These are phyloP conservation scores for Corylus americana DNA, from an alignment of 306 rosid genomes.

Conservation along the genomic window DNA sequence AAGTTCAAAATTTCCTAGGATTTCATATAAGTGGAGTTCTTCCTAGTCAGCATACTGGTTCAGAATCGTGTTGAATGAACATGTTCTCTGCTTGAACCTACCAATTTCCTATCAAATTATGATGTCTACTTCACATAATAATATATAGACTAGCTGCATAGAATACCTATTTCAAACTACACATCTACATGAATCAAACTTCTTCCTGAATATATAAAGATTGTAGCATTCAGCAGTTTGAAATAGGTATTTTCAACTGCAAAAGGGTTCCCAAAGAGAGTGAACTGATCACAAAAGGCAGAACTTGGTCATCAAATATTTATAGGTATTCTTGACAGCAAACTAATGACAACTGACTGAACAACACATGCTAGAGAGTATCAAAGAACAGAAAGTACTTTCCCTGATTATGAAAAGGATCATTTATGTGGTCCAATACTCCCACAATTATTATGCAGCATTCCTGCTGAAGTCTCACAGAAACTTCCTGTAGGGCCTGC, in stretches of 20 bases:
- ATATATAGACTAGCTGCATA: no score
- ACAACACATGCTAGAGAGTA: constrained; percentile 1
- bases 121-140: neutral
- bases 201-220: no score
- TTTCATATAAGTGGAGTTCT: neutral
- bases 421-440: constrained; percentile 25
- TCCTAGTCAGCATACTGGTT: neutral
- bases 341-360: constrained; percentile 2
- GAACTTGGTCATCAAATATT: constrained; percentile 1
- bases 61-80: neutral
- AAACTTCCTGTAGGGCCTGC: constrained; percentile 85
- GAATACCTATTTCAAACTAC: no score
- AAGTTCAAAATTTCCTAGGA: no score
- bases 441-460: constrained; percentile 43
- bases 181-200: neutral
- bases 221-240: no score
- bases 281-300: neutral
- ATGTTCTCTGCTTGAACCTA: neutral
- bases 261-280: no score
- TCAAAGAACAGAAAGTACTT: constrained; percentile 13
- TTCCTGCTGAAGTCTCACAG: constrained; percentile 33
- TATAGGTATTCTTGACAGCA: constrained; percentile 5
- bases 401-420: constrained; percentile 25
- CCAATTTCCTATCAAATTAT: neutral
- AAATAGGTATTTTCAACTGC: no score